Evolutionary conservation across 345 rosid genomes (phyloP), one percentile per base, ranked within the genome.

Genomic region (Acer campestre): DNA sequence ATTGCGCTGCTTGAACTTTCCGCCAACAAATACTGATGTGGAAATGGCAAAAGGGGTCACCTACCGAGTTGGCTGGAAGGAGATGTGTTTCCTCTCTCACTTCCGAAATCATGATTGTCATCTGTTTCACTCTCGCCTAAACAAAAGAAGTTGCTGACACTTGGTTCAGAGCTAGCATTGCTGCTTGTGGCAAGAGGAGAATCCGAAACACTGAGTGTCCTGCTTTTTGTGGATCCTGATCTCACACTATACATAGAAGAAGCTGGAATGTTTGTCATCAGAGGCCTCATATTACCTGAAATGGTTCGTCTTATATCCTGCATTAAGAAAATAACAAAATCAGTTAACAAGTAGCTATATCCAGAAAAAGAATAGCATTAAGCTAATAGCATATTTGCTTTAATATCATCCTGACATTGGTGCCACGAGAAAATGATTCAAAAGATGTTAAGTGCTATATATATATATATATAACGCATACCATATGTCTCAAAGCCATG

Each of bases 401-500:
- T 22, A 14, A 49, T 69, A 68, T 46, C 22, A 44, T 68, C 17
- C 2, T 10, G 10, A 17, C 11, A 20, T 59, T 16, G 49, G 38
- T 72, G n/a, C 20, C 10, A 6, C n/a, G 5, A 48, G 73, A 49
- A 49, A 63, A 49, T 48, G 17, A 4, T 31, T 31, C 6, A 31
- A 31, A 31, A 31, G 38, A 31, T 31, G 8, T 46, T 6, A 14
- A 31, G 58, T 46, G 59, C 68, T 63, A 61, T 25, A 72, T 77
- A 40, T 40, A 42, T 40, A 40, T 29, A 29, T 31, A 35, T 4
- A 66, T 64, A 70, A 78, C 29, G 25, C 79, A 55, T 82, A 94
- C 98, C 98, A 94, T 92, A 68, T 94, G 98, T 42, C 98, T 85
- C 75, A 94, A 64, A 31, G 98, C 97, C 98, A 94, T 94, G 29